Evolutionary conservation across 495 filamentous ascomycete genomes (phyloP), one percentile per base, ranked within the genome.

Genomic region (Hamigera avellanea): DNA sequence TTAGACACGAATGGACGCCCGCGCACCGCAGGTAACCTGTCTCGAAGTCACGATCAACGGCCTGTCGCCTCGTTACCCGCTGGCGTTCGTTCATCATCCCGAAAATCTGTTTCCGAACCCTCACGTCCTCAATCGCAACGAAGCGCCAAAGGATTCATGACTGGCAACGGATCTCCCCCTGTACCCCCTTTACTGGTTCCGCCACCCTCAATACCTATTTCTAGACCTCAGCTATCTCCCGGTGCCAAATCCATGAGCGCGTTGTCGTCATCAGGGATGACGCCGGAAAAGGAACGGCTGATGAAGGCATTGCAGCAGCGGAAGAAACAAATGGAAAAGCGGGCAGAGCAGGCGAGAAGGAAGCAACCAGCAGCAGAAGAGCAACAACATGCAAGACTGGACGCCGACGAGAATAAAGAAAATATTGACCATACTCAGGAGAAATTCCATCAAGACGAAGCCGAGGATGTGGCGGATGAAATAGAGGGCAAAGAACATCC

Each of bases 251-350:
- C 65, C 13, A 43, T 66, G 36, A 67, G 57, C 33, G 67, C 64
- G 18, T 35, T 67, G 21, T 64, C 64, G 41, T 70, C 75, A 9
- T 69, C 71, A 19, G 69, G 74, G 12, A 76, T 93, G 50, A 89
- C 86, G 1, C 83, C 85, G 0, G 91, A 96, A 53, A 95, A 94
- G 54, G 75, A 82, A 45, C 73, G 87, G 43, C 64, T 98, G 40
- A 83, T 93, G 85, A 95, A 89, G 63, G 89, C 91, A 4, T 68
- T 95, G 54, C 81, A 96, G 45, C 62, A 95, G 30, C 72, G 91
- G 26, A 87, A 86, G 57, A 86, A 81, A 49, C 78, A 83, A 45
- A 66, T 76, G 67, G 72, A 60, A 13, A 69, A 61, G 37, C 50
- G 53, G 26, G 51, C 55, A n/a, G 52, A 58, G 18, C 52, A 58